phyloP scores from a whole-genome alignment of 1,284 basidiomycete species.

The Ganoderma meredithae region DNA sequence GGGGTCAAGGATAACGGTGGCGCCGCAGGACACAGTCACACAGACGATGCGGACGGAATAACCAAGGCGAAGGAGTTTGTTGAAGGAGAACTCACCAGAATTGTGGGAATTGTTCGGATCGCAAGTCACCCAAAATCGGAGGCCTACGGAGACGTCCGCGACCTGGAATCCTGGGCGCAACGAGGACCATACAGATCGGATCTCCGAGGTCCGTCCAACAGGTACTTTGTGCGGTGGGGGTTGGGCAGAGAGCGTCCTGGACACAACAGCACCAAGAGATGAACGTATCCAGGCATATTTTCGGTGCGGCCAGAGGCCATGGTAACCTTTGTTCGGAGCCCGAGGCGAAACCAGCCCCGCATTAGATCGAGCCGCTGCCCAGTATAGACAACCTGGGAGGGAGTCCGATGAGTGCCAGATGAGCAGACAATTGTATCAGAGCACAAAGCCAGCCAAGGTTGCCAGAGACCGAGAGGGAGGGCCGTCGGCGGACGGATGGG shows the following conservation, averaged over 20 bases:
- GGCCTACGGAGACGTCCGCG: background rate
- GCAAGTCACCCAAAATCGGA: background rate
- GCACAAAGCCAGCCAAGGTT: background rate
- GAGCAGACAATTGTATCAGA: background rate
- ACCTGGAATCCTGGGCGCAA: background rate
- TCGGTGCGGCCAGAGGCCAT: background rate
- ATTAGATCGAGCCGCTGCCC: background rate
- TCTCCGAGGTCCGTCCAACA: background rate
- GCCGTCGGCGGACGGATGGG: background rate
- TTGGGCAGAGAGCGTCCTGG: background rate
- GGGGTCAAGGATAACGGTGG: background rate
- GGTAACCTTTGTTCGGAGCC: background rate
- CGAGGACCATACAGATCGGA: background rate
- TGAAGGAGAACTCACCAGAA: background rate
- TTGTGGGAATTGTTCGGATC: background rate
- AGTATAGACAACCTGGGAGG: constrained; percentile 3
- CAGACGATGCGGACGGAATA: background rate
- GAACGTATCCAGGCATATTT: background rate
- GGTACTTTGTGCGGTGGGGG: background rate
- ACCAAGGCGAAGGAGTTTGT: background rate
- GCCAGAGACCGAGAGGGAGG: background rate
- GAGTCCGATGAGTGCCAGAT: background rate
- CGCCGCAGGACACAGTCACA: background rate
- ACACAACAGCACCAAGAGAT: background rate
- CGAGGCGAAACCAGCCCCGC: background rate